Evolutionary conservation across 2,329 filamentous ascomycete species (phyloP).

Genomic region (Colletotrichum agaves): DNA sequence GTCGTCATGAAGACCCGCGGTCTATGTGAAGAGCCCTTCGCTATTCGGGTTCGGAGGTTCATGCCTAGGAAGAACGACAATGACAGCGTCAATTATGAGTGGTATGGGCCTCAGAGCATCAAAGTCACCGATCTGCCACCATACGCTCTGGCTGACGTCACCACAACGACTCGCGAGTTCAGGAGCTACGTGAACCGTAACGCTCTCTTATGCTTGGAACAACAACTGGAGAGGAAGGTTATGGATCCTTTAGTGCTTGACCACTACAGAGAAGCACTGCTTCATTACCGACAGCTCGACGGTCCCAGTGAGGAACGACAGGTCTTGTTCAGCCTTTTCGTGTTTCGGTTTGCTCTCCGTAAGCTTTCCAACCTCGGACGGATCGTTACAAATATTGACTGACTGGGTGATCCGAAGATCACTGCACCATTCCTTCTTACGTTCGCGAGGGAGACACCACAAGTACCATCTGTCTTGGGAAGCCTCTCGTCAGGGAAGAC

Average conservation of each 20-base stretch:
- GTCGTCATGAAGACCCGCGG: conserved; percentile 53
- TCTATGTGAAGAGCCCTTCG: conserved; percentile 49
- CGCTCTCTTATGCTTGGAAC: conserved; percentile 12
- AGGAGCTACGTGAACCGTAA: conserved; percentile 47
- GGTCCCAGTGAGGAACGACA: conserved; percentile 42
- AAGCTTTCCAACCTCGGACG: conserved; percentile 41
- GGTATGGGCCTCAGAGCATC: conserved; percentile 39
- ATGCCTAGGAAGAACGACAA: conserved; percentile 41
- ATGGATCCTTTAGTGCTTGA: conserved; percentile 4
- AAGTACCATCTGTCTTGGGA: conserved; percentile 45
- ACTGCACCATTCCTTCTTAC: conserved; percentile 52
- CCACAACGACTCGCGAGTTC: conserved; percentile 48
- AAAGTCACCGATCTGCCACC: conserved; percentile 44
- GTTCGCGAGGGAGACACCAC: conserved; percentile 54
- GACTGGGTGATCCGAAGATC: conserved; percentile 46
- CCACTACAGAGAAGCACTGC: conserved; percentile 38
- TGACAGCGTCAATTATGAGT: conserved; percentile 54
- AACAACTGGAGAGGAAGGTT: conserved; percentile 14
- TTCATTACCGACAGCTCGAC: conserved; percentile 35
- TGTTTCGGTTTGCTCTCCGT: conserved; percentile 60
- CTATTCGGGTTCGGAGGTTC: conserved; percentile 55
- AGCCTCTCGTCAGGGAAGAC: conserved; percentile 45
- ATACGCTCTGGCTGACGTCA: conserved; percentile 54
- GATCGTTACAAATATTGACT: background rate
- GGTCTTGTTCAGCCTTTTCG: conserved; percentile 54